A percentile compares a stretch with the other conserved stretches of the same genome.
These are phyloP conservation scores for Trypanosoma vivax DNA, from an alignment of 208 protist genomes.

Conservation along the genomic window DNA sequence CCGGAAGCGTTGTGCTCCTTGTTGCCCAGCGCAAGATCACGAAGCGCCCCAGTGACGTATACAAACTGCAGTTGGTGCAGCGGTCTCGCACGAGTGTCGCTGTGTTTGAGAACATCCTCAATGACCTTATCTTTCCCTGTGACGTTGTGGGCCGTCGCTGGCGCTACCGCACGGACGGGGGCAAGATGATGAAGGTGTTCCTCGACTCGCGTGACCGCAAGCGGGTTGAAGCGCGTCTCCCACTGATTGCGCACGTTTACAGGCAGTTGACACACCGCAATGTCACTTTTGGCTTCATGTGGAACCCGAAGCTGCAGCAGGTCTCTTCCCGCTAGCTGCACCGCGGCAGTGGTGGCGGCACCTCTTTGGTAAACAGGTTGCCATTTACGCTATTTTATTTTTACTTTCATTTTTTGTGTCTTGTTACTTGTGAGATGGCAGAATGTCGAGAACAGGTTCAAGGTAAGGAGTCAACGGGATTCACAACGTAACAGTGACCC, in stretches of 20 bases:
- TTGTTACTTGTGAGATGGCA: background rate
- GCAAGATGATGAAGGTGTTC: conserved; percentile 95
- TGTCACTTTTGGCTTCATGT: conserved; percentile 96
- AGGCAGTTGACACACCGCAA: conserved; percentile 97
- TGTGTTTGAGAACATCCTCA: conserved; percentile 97
- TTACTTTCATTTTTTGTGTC: background rate
- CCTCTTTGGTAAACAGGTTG: conserved; percentile 3
- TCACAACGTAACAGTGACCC: no score
- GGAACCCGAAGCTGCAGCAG: conserved; percentile 91
- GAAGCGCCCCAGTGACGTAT: conserved; percentile 79
- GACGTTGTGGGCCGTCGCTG: conserved; percentile 97
- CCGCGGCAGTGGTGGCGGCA: background rate
- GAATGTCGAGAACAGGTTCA: no score
- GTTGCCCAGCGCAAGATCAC: conserved; percentile 95
- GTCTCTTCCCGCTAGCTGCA: conserved; percentile 54
- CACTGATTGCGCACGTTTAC: conserved; percentile 95
- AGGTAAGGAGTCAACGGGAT: no score
- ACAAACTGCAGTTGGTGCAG: conserved; percentile 89
- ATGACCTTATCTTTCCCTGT: conserved; percentile 97
- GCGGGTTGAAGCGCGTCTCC: conserved; percentile 90
- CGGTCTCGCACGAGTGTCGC: conserved; percentile 94
- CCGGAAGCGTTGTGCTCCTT: conserved; percentile 91
- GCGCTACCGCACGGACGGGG: conserved; percentile 93
- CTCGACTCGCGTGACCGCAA: conserved; percentile 84
- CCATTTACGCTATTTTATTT: background rate